Evolutionary conservation across 1,139 yeast species (phyloP), one percentile per base, ranked within the genome.

Genomic region (Pneumocystis carinii): DNA sequence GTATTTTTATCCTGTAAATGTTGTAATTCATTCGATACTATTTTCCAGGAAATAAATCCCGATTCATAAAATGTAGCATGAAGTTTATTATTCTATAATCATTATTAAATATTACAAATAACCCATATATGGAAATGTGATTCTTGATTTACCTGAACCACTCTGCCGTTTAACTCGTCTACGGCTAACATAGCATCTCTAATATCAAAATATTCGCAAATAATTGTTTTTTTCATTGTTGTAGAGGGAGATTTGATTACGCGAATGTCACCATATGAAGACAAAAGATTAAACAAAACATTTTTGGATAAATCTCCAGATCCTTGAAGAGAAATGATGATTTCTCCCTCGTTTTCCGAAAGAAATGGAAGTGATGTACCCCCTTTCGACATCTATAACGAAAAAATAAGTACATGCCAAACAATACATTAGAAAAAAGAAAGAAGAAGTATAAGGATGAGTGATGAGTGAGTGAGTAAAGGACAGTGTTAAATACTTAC

Each of bases 151-250:
- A 14, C 70, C 41, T 67, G 68, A 59, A 69, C 64, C n/a, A 63
- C 63, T 8, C 63, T 59, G 12, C 67, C 67, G 56, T 69, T 66
- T 59, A 67, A 63, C 19, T 67, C 62, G 1, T 65, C 64, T 2
- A 69, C 67, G 0, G 74, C 71, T 24, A 70, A 66, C 48, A 71
- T 71, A 1, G 77, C 72, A 24, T 73, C 70, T 48, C 77, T 70
- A 41, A 75, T 67, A 64, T 76, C 78, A 64, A 67, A 74, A 66
- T 69, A 76, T n/a, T 72, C 73, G 62, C 78, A 74, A 37, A 69
- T 63, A 59, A 71, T 72, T 37, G 68, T 65, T 17, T 65, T 62
- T 12, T 66, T 63, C 32, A 63, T 59, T 14, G 64, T 63, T 8
- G 62, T 59, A 12, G 66, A 59, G 27, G 61, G 62, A 2, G 67